phyloP scores from a whole-genome alignment of 352 stramenopile genomes.

The Phytopythium cucurbitacearum region DNA sequence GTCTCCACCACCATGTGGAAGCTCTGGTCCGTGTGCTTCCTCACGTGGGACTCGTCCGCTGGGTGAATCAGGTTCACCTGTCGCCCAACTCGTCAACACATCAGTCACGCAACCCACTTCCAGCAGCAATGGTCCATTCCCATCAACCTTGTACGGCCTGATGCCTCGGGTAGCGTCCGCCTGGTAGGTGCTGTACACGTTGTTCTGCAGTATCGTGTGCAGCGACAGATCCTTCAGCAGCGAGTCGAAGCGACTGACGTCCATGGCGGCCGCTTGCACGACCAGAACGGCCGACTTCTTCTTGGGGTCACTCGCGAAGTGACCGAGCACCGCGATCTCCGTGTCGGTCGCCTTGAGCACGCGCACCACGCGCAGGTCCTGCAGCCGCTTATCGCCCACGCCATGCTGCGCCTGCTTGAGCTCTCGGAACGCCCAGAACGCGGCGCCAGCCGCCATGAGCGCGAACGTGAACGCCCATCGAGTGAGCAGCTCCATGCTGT shows the following conservation, averaged over 20 bases:
- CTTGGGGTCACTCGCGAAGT: conserved; percentile 57
- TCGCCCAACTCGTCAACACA: neutral
- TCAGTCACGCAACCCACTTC: neutral
- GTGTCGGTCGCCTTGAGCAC: conserved; percentile 64
- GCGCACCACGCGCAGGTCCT: conserved; percentile 52
- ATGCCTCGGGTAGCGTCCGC: conserved; percentile 60
- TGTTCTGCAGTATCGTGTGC: conserved; percentile 67
- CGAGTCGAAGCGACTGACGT: conserved; percentile 28
- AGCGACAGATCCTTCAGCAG: conserved; percentile 60
- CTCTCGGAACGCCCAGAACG: conserved; percentile 30
- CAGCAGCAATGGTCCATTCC: neutral
- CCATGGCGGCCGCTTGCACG: conserved; percentile 59
- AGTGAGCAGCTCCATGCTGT: neutral
- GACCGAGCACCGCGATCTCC: conserved; percentile 63
- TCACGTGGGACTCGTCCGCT: conserved; percentile 71
- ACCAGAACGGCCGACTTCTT: conserved; percentile 65
- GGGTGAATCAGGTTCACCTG: conserved; percentile 83
- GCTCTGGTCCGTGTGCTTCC: conserved; percentile 79
- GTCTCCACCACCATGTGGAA: conserved; percentile 87
- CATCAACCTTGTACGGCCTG: conserved; percentile 67
- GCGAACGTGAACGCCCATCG: conserved; percentile 4
- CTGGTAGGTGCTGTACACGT: conserved; percentile 81
- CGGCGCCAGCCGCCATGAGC: conserved; percentile 9
- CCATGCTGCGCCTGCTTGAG: conserved; percentile 20
- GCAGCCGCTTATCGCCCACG: conserved; percentile 34